Evolutionary conservation across 2,329 filamentous ascomycete genomes (phyloP).

Genomic region (Tolypocladium sp.): DNA sequence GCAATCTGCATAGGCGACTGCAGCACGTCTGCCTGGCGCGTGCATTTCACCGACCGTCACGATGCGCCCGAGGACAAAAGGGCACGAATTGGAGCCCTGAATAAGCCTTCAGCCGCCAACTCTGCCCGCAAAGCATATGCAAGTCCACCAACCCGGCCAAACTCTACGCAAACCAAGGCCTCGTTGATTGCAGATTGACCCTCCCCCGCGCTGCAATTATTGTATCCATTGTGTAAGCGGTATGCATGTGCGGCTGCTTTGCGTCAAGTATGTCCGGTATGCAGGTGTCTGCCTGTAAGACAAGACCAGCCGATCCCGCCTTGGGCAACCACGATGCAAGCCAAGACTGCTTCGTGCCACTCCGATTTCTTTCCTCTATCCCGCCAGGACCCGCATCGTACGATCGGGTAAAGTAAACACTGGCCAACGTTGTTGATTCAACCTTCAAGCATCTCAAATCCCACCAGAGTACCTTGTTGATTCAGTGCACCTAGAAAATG

Average conservation of each 20-base stretch:
- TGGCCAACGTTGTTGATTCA: no score
- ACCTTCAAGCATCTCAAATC: no score
- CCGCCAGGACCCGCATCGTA: not conserved
- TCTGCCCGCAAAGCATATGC: not conserved
- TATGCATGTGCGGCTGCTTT: not conserved
- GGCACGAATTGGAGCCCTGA: not conserved
- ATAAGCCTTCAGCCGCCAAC: not conserved
- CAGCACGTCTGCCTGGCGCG: not conserved
- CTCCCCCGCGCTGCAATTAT: not conserved
- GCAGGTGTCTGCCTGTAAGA: not conserved
- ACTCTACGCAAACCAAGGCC: not conserved
- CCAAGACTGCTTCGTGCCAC: not conserved
- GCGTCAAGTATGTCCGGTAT: not conserved
- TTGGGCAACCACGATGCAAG: no score
- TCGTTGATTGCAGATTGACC: not conserved
- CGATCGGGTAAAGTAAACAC: not conserved
- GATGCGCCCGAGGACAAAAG: not conserved
- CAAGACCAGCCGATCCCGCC: no score
- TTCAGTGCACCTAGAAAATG: no score
- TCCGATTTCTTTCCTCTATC: not conserved
- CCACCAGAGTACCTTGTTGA: no score
- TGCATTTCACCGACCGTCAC: not conserved
- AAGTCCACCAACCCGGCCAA: not conserved
- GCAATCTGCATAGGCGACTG: not conserved
- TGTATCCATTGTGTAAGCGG: not conserved